phyloP scores from a whole-genome alignment of 345 rosid genomes.

The Syzygium grande region DNA sequence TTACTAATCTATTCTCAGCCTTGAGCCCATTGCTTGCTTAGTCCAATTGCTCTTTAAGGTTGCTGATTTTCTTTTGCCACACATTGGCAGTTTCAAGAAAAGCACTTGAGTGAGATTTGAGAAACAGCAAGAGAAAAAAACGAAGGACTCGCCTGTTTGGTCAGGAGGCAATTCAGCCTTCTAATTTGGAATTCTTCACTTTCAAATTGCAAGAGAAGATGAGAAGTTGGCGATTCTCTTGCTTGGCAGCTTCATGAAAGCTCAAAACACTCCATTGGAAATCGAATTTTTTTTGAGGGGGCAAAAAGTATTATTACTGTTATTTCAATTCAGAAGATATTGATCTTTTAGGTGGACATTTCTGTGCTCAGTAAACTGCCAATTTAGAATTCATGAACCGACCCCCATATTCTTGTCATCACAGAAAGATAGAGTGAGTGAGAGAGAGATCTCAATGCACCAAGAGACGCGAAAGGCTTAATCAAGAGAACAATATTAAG shows the following conservation, averaged over 20 bases:
- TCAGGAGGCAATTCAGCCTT: not conserved
- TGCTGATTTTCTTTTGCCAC: not conserved
- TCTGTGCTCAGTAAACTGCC: not conserved
- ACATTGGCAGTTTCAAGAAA: not conserved
- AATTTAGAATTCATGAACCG: not conserved
- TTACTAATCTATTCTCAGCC: too few relatives aligned
- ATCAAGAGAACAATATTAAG: not conserved
- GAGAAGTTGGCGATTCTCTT: not conserved
- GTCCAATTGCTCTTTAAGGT: not conserved
- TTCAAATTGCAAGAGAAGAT: not conserved
- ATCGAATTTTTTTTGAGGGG: not conserved
- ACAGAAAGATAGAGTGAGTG: not conserved
- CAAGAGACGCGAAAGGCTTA: not conserved
- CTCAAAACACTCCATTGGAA: not conserved
- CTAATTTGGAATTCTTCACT: not conserved
- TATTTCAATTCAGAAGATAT: not conserved
- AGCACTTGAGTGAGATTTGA: not conserved
- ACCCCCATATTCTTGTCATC: not conserved
- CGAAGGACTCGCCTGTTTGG: not conserved
- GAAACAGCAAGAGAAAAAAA: not conserved
- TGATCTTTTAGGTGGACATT: not conserved
- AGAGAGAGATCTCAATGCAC: not conserved
- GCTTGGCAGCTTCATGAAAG: not conserved
- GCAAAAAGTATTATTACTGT: not conserved
- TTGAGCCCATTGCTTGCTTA: too few relatives aligned